phyloP scores from a whole-genome alignment of 2,329 filamentous ascomycete species.

The Escovopsis sp. region DNA sequence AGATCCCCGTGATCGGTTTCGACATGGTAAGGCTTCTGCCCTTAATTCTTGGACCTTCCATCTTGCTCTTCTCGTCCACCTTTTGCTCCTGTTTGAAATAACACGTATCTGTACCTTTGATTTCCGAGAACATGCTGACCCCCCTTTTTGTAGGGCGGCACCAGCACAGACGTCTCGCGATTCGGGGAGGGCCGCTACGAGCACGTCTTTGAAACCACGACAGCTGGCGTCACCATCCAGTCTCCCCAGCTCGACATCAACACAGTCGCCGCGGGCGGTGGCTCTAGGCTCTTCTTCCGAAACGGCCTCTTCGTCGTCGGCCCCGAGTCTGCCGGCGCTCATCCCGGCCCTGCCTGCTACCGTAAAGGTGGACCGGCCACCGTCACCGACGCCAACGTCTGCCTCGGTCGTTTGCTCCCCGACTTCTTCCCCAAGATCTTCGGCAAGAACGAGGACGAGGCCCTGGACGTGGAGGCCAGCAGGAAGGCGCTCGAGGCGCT shows the following conservation, averaged over 20 bases:
- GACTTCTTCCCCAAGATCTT: slow-evolving; percentile 96
- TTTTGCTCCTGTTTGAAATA: no score
- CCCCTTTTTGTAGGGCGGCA: slow-evolving; percentile 44
- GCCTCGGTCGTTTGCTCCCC: slow-evolving; percentile 67
- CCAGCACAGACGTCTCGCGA: slow-evolving; percentile 78
- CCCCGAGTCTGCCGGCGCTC: slow-evolving; percentile 75
- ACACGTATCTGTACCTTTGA: no score
- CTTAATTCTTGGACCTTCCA: neutral
- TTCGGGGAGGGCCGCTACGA: slow-evolving; percentile 79
- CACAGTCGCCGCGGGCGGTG: slow-evolving; percentile 82
- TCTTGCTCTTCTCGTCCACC: no score
- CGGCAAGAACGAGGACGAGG: slow-evolving; percentile 72
- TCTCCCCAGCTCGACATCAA: slow-evolving; percentile 89
- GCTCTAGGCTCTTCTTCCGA: slow-evolving; percentile 69
- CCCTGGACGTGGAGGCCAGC: slow-evolving; percentile 61
- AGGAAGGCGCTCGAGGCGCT: slow-evolving; percentile 61
- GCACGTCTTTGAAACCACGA: slow-evolving; percentile 88
- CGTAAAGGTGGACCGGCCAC: slow-evolving; percentile 78
- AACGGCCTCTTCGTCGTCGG: slow-evolving; percentile 86
- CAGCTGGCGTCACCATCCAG: slow-evolving; percentile 85
- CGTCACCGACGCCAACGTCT: slow-evolving; percentile 86
- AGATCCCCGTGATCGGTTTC: slow-evolving; percentile 79
- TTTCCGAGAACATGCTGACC: neutral
- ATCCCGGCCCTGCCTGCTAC: slow-evolving; percentile 83
- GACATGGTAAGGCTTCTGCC: slow-evolving; percentile 47